A percentile compares a stretch with the other conserved stretches of the same genome.
Evolutionary conservation across 495 filamentous ascomycete species (phyloP).

Genomic region (Niebla homalea): DNA sequence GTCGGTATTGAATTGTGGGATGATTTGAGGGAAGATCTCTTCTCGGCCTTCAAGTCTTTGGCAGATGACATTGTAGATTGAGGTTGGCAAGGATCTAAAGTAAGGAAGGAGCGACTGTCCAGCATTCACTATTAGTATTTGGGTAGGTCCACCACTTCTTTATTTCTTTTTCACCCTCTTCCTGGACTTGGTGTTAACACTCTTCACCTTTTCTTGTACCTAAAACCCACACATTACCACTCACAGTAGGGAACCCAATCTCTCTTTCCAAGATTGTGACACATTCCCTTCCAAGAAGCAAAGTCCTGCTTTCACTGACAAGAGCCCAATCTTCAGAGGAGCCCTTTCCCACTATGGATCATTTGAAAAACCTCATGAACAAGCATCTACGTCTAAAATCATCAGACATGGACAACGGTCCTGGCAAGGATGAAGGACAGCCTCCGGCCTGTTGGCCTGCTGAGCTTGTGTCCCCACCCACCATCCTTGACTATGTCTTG

Average conservation of each 20-base stretch:
- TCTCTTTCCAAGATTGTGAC: no score
- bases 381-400: no score
- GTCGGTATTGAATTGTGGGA: constrained; percentile 79
- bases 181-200: neutral
- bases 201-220: neutral
- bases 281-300: no score
- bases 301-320: no score
- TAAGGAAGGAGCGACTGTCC: neutral
- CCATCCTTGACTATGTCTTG: constrained; percentile 13
- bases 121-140: neutral
- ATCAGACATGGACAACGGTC: no score
- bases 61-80: neutral
- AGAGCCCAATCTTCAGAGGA: no score
- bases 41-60: constrained; percentile 47
- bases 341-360: no score
- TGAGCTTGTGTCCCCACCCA: neutral
- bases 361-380: no score
- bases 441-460: constrained; percentile 9
- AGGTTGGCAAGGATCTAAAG: neutral
- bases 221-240: neutral
- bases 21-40: constrained; percentile 66
- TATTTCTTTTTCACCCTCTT: neutral
- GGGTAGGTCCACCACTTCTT: neutral
- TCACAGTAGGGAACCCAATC: neutral
- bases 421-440: no score